Evolutionary conservation across 148 eudicot genomes (phyloP).

Genomic region (Cornus controversa): DNA sequence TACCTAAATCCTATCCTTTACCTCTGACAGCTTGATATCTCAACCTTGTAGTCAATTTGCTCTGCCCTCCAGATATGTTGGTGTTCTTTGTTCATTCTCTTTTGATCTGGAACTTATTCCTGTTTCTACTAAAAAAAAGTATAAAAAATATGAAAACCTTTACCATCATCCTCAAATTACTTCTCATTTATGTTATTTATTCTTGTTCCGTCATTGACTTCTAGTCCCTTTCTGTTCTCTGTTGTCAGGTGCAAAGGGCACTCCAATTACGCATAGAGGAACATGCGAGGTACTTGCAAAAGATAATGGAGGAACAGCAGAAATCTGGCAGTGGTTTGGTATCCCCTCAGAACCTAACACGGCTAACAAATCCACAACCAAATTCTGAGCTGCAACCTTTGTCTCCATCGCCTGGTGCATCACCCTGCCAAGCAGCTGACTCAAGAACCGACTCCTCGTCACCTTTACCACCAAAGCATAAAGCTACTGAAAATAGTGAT

Average conservation of each 20-base stretch:
- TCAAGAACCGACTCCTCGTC: slow-evolving; percentile 24
- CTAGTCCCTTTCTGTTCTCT: neutral
- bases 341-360: slow-evolving; percentile 17
- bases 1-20: neutral
- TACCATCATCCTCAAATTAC: neutral
- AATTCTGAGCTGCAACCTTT: neutral
- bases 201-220: too few relatives aligned
- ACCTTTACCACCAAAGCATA: slow-evolving; percentile 17
- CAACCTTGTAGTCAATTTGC: neutral
- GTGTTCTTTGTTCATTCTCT: too few relatives aligned
- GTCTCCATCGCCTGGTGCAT: slow-evolving; percentile 17
- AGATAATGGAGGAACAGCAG: slow-evolving; percentile 46
- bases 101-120: neutral
- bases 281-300: slow-evolving; percentile 46
- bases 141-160: neutral
- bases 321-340: slow-evolving; percentile 30
- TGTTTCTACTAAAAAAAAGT: neutral
- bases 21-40: neutral
- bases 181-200: neutral
- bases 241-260: slow-evolving; percentile 35
- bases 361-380: neutral
- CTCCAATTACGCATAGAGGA: slow-evolving; percentile 50
- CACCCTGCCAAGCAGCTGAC: slow-evolving; percentile 18
- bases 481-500: slow-evolving; percentile 17
- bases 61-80: neutral